Conservation (phyloP, 1,284 basidiomycete genomes). For the Ganoderma sinense region DNA sequence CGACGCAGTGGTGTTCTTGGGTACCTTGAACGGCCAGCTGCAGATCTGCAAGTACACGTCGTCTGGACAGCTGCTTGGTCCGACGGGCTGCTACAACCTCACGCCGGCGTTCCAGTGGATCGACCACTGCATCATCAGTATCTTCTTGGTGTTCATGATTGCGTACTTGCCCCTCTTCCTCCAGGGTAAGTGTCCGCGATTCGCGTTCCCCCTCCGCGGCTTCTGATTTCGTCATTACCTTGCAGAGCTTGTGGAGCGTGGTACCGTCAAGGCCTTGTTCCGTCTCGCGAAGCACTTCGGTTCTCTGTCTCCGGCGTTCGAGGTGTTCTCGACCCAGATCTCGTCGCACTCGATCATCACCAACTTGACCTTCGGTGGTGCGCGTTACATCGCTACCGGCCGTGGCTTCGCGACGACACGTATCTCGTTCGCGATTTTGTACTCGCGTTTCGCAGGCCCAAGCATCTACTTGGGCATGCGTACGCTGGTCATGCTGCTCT, state of each 20-base stretch:
- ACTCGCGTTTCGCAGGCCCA: conserved; percentile 95
- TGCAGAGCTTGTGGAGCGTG: conserved; percentile 91
- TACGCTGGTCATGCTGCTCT: conserved; percentile 88
- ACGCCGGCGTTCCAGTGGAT: conserved; percentile 93
- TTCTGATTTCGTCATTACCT: conserved; percentile 26
- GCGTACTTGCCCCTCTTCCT: conserved; percentile 93
- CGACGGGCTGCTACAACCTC: conserved; percentile 92
- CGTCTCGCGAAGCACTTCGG: conserved; percentile 92
- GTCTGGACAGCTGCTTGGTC: conserved; percentile 75
- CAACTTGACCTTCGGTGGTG: conserved; percentile 95
- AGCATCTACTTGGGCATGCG: conserved; percentile 96
- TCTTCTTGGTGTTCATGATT: conserved; percentile 97
- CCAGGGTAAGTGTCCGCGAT: conserved; percentile 70
- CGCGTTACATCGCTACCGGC: conserved; percentile 98
- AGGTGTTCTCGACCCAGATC: conserved; percentile 96
- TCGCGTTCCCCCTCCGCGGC: not conserved
- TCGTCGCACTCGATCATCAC: conserved; percentile 95
- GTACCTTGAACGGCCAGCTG: conserved; percentile 86
- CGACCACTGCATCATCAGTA: conserved; percentile 92
- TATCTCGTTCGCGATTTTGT: conserved; percentile 92
- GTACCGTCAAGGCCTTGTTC: conserved; percentile 86
- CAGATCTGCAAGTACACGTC: conserved; percentile 81
- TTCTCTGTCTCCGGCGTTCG: conserved; percentile 94
- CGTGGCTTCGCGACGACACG: conserved; percentile 96
- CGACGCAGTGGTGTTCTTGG: conserved; percentile 84